phyloP scores from a whole-genome alignment of 257 asterid species.

The Agastache rugosa region DNA sequence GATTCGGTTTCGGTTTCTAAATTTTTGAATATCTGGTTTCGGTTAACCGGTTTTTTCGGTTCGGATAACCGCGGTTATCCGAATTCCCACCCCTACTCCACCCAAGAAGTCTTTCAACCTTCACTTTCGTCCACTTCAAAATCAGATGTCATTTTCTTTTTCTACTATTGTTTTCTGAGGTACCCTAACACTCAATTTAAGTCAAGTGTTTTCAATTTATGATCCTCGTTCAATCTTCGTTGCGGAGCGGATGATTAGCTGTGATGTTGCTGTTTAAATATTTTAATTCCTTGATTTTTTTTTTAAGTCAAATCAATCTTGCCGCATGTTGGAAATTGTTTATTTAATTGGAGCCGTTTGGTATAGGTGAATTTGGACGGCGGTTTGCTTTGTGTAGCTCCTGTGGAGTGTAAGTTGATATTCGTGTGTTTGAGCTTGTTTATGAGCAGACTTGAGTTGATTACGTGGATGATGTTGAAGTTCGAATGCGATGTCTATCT shows the following conservation, averaged over 20 bases:
- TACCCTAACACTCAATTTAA: not conserved
- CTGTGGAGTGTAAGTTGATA: not conserved
- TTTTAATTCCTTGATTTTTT: not conserved
- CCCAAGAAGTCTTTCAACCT: not conserved
- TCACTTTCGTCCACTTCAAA: constrained; percentile 1
- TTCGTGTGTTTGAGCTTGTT: not conserved
- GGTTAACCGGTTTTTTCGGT: too few relatives aligned
- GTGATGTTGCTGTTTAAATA: not conserved
- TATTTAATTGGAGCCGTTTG: not conserved
- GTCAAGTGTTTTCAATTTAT: not conserved
- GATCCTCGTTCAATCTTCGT: not conserved
- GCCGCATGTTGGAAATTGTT: not conserved
- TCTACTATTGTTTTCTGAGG: not conserved
- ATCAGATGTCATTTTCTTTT: not conserved
- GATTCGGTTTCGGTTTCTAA: too few relatives aligned
- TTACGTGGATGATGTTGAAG: not conserved
- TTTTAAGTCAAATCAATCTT: not conserved
- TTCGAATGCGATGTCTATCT: not conserved
- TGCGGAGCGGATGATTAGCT: too few relatives aligned
- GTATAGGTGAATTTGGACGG: too few relatives aligned
- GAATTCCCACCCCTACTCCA: not conserved
- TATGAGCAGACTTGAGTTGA: not conserved
- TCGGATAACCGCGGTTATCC: too few relatives aligned
- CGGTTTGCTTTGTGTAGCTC: not conserved
- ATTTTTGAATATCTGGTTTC: too few relatives aligned